Evolutionary conservation across 768 basidiomycete genomes (phyloP), one percentile per base, ranked within the genome.

Genomic region (Melanogaster broomeanus): DNA sequence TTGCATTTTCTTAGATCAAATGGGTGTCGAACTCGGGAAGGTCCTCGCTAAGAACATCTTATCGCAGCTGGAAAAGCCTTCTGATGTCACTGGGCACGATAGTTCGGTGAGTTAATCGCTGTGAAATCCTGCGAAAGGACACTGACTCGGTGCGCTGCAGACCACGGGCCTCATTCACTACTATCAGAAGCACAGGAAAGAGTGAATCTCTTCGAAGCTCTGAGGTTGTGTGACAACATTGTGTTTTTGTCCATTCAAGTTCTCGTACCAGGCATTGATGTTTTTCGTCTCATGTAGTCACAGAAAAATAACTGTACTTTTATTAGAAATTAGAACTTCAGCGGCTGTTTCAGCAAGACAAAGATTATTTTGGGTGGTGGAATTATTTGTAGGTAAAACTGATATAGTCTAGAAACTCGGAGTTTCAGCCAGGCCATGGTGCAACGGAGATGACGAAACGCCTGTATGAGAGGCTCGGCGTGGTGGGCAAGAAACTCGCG

Each of bases 1-100:
- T 34, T 10, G 15, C 21, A 11, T 15, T 44, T 21, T 40, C 1
- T 19, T 62, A 92, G 93, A 98, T 71, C 97, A 98, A 85, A 97
- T 98, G 95, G 97, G 97, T 68, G 96, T 98, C 58, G 96, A 98
- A 71, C 87, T 98, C 48, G 95, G 95, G 51, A 98, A 98, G 70
- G 90, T 95, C 5, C 83, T 99, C 39, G 97, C 97, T 1, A 98
- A 98, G 84, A 88, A 88, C 61, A 98, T 99, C 62, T 79, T 98
- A 45, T 80, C 84, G 2, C 94, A 97, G 71, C 85, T 98, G 40
- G 83, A 75, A n/a, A 81, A 78, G 52, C 85, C 91, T 9, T 79
- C 75, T 22, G 87, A 93, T 59, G 91, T 94, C 55, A 79, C 74
- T 52, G 90, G 89, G 6, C 97, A 98, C 63, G 97, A 98, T 66